Percentiles rank a stretch among this genome's conserved stretches.
phyloP scores from a whole-genome alignment of 2,329 filamentous ascomycete species.

The Claviceps fusiformis region DNA sequence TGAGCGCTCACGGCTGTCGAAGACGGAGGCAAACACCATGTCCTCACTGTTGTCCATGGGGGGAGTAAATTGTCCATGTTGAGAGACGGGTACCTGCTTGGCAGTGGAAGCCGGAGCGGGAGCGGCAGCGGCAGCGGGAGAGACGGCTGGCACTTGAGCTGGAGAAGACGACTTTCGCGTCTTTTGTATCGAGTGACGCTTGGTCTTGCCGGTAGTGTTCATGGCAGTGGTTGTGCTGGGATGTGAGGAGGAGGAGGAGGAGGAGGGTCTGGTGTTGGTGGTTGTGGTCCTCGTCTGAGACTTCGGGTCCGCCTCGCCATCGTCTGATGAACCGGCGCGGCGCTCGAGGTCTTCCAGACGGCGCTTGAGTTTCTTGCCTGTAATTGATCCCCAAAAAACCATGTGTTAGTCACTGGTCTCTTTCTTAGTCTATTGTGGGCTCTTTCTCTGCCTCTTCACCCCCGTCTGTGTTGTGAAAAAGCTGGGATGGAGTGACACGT shows the following conservation, averaged over 20 bases:
- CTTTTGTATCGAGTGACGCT: slow-evolving; percentile 19
- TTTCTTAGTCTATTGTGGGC: background rate
- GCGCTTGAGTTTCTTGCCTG: slow-evolving; percentile 88
- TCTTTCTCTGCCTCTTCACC: too few species aligned
- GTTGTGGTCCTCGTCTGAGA: slow-evolving; percentile 10
- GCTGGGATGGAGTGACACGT: slow-evolving; percentile 22
- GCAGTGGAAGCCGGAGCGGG: slow-evolving; percentile 11
- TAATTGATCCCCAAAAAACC: background rate
- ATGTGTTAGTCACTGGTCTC: background rate
- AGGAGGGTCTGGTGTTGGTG: background rate
- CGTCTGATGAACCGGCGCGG: slow-evolving; percentile 46
- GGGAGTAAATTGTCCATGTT: slow-evolving; percentile 44
- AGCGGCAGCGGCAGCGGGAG: background rate
- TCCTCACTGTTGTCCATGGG: slow-evolving; percentile 51
- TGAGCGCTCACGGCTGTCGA: slow-evolving; percentile 55
- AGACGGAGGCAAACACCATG: slow-evolving; percentile 42
- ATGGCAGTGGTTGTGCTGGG: background rate
- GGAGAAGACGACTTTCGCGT: slow-evolving; percentile 15
- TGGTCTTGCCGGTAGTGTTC: slow-evolving; percentile 23
- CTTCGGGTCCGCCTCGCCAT: slow-evolving; percentile 31
- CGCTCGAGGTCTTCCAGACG: slow-evolving; percentile 75
- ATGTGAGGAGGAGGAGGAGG: background rate
- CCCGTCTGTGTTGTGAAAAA: too few species aligned
- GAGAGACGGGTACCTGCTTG: slow-evolving; percentile 24
- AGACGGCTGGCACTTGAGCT: background rate